Percentiles rank a stretch among this genome's conserved stretches.
phyloP scores from a whole-genome alignment of 2,329 filamentous ascomycete species.

The Hymenoscyphus scutula region DNA sequence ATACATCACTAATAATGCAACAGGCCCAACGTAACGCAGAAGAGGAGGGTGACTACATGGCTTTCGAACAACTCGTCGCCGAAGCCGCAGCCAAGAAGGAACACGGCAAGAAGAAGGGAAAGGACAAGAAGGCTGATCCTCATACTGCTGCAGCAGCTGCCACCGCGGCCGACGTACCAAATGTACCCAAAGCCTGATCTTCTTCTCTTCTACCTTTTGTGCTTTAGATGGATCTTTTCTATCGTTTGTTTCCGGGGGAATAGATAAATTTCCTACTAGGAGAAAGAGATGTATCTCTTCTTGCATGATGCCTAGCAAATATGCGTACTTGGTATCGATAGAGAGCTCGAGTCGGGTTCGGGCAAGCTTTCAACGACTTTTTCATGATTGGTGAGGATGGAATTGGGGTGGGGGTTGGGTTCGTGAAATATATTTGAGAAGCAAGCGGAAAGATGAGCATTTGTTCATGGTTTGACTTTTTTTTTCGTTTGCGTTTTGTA shows the following conservation, averaged over 20 bases:
- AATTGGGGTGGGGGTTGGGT: too few relatives aligned
- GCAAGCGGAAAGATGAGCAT: too few relatives aligned
- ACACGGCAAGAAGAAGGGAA: slow-evolving; percentile 62
- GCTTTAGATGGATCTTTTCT: not conserved
- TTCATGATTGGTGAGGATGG: too few relatives aligned
- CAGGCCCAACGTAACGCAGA: slow-evolving; percentile 87
- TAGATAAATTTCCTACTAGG: not conserved
- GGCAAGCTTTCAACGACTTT: too few relatives aligned
- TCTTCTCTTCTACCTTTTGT: not conserved
- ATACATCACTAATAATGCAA: not conserved
- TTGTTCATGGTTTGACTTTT: too few relatives aligned
- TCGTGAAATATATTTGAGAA: too few relatives aligned
- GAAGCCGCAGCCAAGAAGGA: slow-evolving; percentile 94
- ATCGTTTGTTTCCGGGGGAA: not conserved
- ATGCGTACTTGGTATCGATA: too few relatives aligned
- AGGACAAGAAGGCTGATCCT: slow-evolving; percentile 43
- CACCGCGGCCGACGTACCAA: slow-evolving; percentile 40
- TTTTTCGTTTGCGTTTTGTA: too few relatives aligned
- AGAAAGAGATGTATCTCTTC: too few relatives aligned
- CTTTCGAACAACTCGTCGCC: slow-evolving; percentile 95
- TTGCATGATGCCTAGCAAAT: too few relatives aligned
- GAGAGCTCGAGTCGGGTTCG: too few relatives aligned
- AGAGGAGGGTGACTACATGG: slow-evolving; percentile 98
- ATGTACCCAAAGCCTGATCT: slow-evolving; percentile 37
- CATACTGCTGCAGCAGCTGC: slow-evolving; percentile 27